Base-by-base conservation (phyloP, 768 basidiomycete genomes). In the Gyrodon lividus region DNA sequence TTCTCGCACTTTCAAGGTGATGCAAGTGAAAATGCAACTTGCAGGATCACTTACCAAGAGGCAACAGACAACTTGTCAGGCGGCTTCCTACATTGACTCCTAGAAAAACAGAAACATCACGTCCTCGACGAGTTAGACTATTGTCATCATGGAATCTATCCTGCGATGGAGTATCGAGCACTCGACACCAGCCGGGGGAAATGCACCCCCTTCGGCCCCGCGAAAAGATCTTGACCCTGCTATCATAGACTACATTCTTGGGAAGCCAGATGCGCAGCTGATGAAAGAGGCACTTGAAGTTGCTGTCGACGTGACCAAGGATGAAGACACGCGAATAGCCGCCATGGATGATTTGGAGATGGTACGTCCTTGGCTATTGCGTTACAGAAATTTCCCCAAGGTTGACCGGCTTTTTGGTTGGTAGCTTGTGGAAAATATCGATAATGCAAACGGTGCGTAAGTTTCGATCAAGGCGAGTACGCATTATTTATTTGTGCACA, bases 331-430 rank as follows among this genome's bases (percentile, higher is more conserved):
- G 14, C 72, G 90, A 33, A 70, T 91, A 37, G 71, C 74, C 16
- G 87, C 92, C 0, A 72, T 93, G 61, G 93, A 95, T 66, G 77
- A 95, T 61, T 70, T 94, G 26, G 93, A 96, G 71, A 87, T 94
- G 90, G 92, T 89, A 46, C 45, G 81, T 65, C 9, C 23, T 4
- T 12, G 13, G 35, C 26, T 13, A 16, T 37, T 28, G 43, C 28
- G 4, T 45, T n/a, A n/a, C n/a, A n/a, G n/a, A n/a, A n/a, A n/a
- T n/a, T n/a, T n/a, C n/a, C n/a, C 31, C 23, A 46, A n/a, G 30
- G 28, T 28, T 6, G 8, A n/a, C n/a, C n/a, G n/a, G n/a, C n/a
- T 22, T 5, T 38, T 16, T 17, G 2, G 39, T 14, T 10, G 43
- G 23, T 58, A 94, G 92, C 74, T 95, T 24, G 77, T 95, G 49